Base-by-base conservation (phyloP, 1,139 yeast genomes). In the Geotrichum klebahnii region DNA sequence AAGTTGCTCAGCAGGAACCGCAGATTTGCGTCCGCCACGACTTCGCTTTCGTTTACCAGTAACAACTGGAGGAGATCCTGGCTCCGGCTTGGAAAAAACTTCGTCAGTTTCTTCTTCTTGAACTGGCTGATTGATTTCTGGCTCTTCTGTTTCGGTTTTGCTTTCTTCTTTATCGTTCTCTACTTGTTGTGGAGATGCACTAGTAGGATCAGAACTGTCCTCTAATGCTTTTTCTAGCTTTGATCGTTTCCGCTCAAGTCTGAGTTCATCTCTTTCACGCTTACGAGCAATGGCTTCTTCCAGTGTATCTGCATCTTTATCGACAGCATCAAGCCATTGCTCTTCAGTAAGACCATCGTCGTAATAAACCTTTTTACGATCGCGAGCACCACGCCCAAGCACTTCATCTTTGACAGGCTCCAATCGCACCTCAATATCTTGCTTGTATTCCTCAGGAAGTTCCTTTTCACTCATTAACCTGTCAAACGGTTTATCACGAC, bases 301-400 rank as follows among this genome's bases (percentile, higher is more conserved):
- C 35, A 84, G 77, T 0, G 84, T 70, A 43, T 73, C 76, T 8
- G 82, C 84, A 55, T 85, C 95, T 50, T 77, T 74, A 60, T 81
- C 86, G 61, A 81, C 78, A 3, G 85, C 86, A 51, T 79, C 79
- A 28, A 78, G 66, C 95, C 96, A 90, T 69, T 89, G 97, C 61
- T 88, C 96, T 67, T 90, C 97, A 2, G 95, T 87, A 57, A 90
- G 75, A 1, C 95, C 96, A 66, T 90, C 97, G 62, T 90, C 97
- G 64, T 90, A 90, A 57, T 78, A 81, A 29, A 86, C 84, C 49
- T 73, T 71, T 69, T 87, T 88, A 64, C 90, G 83, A 57, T 85
- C 94, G 67, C 97, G 80, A 61, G 85, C 81, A 42, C 84, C 80
- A 55, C 87, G 78, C n/a, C 79, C 73, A 28, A 55, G 46, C 35